A percentile compares a stretch with the other conserved stretches of the same genome.
Conservation (phyloP, 2,329 filamentous ascomycete species). For the Pleurostoma richardsiae region DNA sequence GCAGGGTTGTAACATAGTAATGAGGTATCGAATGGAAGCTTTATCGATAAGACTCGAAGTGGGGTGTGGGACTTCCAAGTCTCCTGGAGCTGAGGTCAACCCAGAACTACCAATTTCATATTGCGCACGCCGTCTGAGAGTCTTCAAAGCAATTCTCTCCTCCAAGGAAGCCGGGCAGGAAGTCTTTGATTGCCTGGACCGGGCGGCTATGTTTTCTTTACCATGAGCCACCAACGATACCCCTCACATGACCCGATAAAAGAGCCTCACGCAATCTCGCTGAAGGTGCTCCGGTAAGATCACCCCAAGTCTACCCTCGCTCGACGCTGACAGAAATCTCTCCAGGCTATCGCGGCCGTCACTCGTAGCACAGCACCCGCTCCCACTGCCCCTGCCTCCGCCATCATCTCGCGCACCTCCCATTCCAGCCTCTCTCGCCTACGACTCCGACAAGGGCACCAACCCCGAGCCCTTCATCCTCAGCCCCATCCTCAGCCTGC, state of each 20-base stretch:
- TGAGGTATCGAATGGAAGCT: too few relatives aligned
- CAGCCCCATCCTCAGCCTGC: constrained; percentile 70
- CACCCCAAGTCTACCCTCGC: background rate
- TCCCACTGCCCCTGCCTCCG: constrained; percentile 39
- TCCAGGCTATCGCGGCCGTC: constrained; percentile 75
- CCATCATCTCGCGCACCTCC: constrained; percentile 37
- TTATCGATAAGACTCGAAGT: too few relatives aligned
- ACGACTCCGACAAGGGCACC: constrained; percentile 39
- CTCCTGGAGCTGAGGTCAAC: too few relatives aligned
- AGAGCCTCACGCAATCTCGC: constrained; percentile 72
- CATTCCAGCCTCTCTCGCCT: constrained; percentile 67
- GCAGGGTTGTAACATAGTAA: too few relatives aligned
- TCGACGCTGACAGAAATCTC: constrained; percentile 2
- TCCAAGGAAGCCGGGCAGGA: too few relatives aligned
- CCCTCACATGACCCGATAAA: constrained; percentile 55
- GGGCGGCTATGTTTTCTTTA: background rate
- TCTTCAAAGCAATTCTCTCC: too few relatives aligned
- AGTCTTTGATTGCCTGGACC: too few relatives aligned
- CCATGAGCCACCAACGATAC: constrained; percentile 55
- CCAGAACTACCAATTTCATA: too few relatives aligned
- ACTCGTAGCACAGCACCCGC: constrained; percentile 65
- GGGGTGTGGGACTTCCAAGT: too few relatives aligned
- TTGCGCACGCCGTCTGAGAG: too few relatives aligned
- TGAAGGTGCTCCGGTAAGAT: constrained; percentile 67
- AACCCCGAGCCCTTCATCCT: constrained; percentile 54